Conservation (phyloP, 768 basidiomycete genomes). For the Saitozyma sp. region DNA sequence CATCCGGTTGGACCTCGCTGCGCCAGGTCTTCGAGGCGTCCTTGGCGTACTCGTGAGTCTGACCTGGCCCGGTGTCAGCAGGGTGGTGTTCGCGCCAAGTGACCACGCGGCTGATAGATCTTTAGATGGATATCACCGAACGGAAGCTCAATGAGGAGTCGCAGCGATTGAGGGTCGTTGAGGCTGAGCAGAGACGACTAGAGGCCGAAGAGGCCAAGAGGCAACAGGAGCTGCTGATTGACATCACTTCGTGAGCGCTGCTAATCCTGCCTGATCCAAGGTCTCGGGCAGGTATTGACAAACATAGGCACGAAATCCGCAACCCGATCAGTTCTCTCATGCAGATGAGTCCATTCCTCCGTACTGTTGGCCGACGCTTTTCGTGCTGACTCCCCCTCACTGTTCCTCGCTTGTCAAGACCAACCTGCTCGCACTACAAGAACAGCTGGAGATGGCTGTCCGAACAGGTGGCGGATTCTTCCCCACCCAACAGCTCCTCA, state of each 20-base stretch:
- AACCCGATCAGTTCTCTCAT: slow-evolving; percentile 46
- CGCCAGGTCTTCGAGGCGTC: slow-evolving; percentile 26
- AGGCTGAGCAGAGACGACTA: slow-evolving; percentile 44
- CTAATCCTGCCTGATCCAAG: not conserved
- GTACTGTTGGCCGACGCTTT: too few species aligned
- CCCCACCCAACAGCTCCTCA: slow-evolving; percentile 36
- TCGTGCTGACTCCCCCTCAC: slow-evolving; percentile 29
- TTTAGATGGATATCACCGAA: slow-evolving; percentile 42
- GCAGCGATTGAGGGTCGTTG: slow-evolving; percentile 38
- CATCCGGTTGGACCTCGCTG: slow-evolving; percentile 26
- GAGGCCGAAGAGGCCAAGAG: slow-evolving; percentile 52
- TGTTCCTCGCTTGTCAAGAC: slow-evolving; percentile 51
- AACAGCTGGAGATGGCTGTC: slow-evolving; percentile 36
- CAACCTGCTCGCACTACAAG: slow-evolving; percentile 45
- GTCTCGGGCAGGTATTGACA: slow-evolving; percentile 4
- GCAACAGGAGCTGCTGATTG: slow-evolving; percentile 55
- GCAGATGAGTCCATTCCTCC: slow-evolving; percentile 27
- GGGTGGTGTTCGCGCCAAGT: too few species aligned
- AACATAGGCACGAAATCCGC: slow-evolving; percentile 38
- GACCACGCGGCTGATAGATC: too few species aligned
- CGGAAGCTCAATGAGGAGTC: slow-evolving; percentile 47
- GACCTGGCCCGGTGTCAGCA: too few species aligned
- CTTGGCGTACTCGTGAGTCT: slow-evolving; percentile 27
- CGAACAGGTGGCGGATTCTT: slow-evolving; percentile 12
- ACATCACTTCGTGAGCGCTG: slow-evolving; percentile 52